phyloP scores from a whole-genome alignment of 2,329 filamentous ascomycete species.

The Ophiocordyceps camponoti-leonardi region DNA sequence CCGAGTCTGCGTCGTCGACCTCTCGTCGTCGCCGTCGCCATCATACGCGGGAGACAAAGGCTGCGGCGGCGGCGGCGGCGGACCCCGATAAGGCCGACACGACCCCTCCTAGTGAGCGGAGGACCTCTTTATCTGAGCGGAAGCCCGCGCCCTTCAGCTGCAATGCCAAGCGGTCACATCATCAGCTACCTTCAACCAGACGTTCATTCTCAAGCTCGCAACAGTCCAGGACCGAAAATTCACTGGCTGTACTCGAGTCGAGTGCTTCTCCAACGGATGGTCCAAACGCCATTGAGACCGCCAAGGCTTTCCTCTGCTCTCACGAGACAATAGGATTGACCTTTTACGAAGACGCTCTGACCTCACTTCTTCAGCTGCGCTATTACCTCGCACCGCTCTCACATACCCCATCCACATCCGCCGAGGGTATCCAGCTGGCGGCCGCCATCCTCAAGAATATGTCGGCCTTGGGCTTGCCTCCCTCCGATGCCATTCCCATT shows the following conservation, averaged over 20 bases:
- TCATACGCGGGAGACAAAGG: constrained; percentile 1
- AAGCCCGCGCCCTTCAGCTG: too few relatives aligned
- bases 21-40: constrained; percentile 11
- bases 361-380: constrained; percentile 3
- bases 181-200: too few relatives aligned
- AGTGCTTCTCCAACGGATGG: neutral
- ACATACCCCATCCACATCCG: neutral
- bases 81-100: neutral
- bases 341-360: constrained; percentile 3
- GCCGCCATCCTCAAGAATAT: constrained; percentile 6
- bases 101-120: neutral
- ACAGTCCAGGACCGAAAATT: too few relatives aligned
- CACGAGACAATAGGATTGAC: neutral
- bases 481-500: constrained; percentile 1
- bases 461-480: constrained; percentile 3
- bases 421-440: constrained; percentile 2
- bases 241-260: too few relatives aligned
- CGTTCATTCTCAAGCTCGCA: too few relatives aligned
- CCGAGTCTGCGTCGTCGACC: constrained; percentile 3
- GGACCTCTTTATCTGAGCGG: too few relatives aligned
- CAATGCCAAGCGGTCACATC: too few relatives aligned
- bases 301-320: neutral
- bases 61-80: neutral
- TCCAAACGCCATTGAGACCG: neutral
- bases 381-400: constrained; percentile 1